These are phyloP conservation scores for Haemoproteus tartakovskyi DNA, from an alignment of 169 alveolate genomes.

Conservation along the genomic window DNA sequence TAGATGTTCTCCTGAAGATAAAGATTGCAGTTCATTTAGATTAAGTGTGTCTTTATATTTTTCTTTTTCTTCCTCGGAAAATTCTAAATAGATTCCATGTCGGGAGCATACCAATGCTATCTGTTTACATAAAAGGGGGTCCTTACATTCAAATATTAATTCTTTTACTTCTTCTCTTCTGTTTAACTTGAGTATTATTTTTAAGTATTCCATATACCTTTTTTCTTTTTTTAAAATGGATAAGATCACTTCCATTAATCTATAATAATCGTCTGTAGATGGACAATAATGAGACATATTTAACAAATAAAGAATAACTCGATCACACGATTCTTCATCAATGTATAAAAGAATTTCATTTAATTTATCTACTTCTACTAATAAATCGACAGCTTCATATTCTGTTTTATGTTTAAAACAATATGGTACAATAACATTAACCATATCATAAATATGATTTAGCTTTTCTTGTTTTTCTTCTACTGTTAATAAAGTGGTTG, in stretches of 20 bases:
- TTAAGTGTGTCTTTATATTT: conserved; percentile 45
- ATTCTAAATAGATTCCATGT: conserved; percentile 58
- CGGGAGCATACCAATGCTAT: conserved; percentile 56
- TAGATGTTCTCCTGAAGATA: conserved; percentile 86
- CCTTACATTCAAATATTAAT: conserved; percentile 24
- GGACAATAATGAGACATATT: conserved; percentile 23
- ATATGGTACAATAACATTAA: conserved; percentile 80
- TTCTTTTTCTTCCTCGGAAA: conserved; percentile 60
- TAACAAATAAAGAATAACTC: conserved; percentile 2
- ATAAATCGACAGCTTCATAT: conserved; percentile 82
- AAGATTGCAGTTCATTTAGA: conserved; percentile 66
- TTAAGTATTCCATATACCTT: conserved; percentile 35
- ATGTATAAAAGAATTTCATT: conserved; percentile 73
- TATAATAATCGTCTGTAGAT: conserved; percentile 44
- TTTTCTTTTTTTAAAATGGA: conserved; percentile 45
- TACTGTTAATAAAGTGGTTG: not conserved
- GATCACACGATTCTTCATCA: conserved; percentile 66
- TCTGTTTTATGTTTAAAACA: conserved; percentile 84
- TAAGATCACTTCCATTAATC: conserved; percentile 45
- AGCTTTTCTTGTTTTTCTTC: not conserved
- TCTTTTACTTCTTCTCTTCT: conserved; percentile 45
- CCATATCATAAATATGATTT: conserved; percentile 67
- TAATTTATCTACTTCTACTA: conserved; percentile 81
- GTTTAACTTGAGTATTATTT: conserved; percentile 30
- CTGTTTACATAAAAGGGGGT: conserved; percentile 28